A percentile compares a stretch with the other conserved stretches of the same genome.
Conservation (phyloP, 2,329 filamentous ascomycete genomes). For the Arthrobotrys sinensis region DNA sequence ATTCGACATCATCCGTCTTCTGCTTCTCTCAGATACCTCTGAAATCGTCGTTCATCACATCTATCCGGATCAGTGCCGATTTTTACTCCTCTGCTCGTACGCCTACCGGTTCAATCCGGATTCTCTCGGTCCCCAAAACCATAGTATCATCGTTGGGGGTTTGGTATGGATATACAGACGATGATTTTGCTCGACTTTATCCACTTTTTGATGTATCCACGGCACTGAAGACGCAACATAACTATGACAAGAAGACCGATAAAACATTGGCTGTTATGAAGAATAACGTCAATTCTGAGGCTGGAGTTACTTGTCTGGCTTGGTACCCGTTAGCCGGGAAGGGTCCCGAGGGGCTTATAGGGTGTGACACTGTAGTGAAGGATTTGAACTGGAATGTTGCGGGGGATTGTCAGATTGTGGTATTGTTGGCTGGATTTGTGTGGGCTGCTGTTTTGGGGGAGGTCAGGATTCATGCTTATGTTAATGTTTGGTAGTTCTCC, state of each 20-base stretch:
- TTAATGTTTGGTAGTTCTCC: not conserved
- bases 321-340: not conserved
- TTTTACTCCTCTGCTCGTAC: not conserved
- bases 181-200: not conserved
- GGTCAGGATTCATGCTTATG: not conserved
- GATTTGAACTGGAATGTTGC: not conserved
- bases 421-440: not conserved
- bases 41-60: not conserved
- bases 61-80: slow-evolving; percentile 8
- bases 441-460: not conserved
- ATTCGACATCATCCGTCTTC: not conserved
- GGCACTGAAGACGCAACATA: not conserved
- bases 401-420: not conserved
- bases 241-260: not conserved
- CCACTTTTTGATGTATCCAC: not conserved
- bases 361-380: not conserved
- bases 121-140: not conserved
- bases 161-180: not conserved
- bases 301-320: not conserved
- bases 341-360: not conserved
- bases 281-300: not conserved
- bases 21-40: not conserved
- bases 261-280: not conserved
- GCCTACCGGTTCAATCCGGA: not conserved
- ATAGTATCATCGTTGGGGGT: not conserved